Evolutionary conservation across 2,329 filamentous ascomycete species (phyloP).

Genomic region (Fusarium penzigii): DNA sequence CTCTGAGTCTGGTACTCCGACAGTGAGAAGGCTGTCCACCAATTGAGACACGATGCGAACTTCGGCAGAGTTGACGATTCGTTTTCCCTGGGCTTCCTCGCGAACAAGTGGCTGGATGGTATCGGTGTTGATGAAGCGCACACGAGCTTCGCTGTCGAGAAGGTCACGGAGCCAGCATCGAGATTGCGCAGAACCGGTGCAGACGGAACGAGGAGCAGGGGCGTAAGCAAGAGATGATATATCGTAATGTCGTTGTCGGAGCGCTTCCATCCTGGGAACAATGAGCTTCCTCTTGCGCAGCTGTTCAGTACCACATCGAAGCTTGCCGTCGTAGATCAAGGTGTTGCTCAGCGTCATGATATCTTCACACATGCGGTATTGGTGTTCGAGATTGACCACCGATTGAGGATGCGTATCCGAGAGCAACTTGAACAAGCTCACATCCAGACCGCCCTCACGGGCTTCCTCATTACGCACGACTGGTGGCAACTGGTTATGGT

Average conservation of each 20-base stretch:
- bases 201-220: slow-evolving; percentile 52
- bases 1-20: slow-evolving; percentile 72
- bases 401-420: slow-evolving; percentile 85
- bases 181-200: slow-evolving; percentile 48
- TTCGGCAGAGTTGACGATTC: slow-evolving; percentile 87
- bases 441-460: slow-evolving; percentile 80
- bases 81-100: slow-evolving; percentile 77
- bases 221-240: slow-evolving; percentile 44
- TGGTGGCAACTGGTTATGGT: slow-evolving; percentile 94
- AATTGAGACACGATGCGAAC: slow-evolving; percentile 76
- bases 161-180: slow-evolving; percentile 78
- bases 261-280: slow-evolving; percentile 64
- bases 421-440: slow-evolving; percentile 90
- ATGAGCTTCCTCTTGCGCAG: slow-evolving; percentile 70
- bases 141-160: slow-evolving; percentile 69
- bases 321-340: slow-evolving; percentile 85
- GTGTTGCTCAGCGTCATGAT: slow-evolving; percentile 93
- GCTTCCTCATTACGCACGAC: slow-evolving; percentile 92
- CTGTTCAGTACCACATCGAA: slow-evolving; percentile 83
- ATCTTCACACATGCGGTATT: slow-evolving; percentile 98
- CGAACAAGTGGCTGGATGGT: slow-evolving; percentile 61
- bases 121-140: slow-evolving; percentile 90
- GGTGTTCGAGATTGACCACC: slow-evolving; percentile 89
- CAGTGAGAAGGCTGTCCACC: slow-evolving; percentile 73
- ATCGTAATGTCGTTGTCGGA: slow-evolving; percentile 62